Base-by-base conservation (phyloP, 495 filamentous ascomycete species). In the Xylaria telfairii region DNA sequence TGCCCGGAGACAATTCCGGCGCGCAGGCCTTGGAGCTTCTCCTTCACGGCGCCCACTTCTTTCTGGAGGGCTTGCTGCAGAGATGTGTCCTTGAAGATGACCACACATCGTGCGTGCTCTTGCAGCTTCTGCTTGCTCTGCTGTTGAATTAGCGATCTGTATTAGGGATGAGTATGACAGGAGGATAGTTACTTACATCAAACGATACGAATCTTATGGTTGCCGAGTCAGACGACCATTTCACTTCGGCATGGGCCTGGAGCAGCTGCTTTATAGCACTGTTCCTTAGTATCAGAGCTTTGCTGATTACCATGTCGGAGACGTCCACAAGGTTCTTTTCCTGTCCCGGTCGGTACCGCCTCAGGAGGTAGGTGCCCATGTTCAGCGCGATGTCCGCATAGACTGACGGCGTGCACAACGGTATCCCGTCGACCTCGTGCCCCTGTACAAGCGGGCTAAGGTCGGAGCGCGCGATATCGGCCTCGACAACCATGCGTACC, bases 341-440 rank as follows among this genome's bases (percentile, higher is more conserved):
- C 21, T 9, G 15, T 80, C 37, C 12, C 82, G 75, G 1, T 76
- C 77, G 24, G 32, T 39, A 60, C 8, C 81, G 78, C n/a, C 83
- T n/a, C n/a, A n/a, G 75, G 13, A 85, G 76, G 68, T 89, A 90
- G 39, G 88, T 80, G 46, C 80, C 88, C 26, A 91, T 69, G 1
- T 84, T 89, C 26, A 88, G 81, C 1, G 87, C 88, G 70, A 90
- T 88, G 75, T 91, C 89, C 44, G 88, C 86, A 66, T 89, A 90
- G 24, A 90, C 74, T 3, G 88, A 88, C 80, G 88, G 84, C 61
- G 89, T 83, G 56, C 84, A 87, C 24, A 90, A 82, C 17, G 84
- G 78, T 21, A 81, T 79, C 12, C 85, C 84, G 69, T 90, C 87
- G 57, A 90, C 88, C 65, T 84, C 83, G 77, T 91, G 89, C 10